Evolutionary conservation across 306 rosid species (phyloP).

Genomic region (Gastrolobium bilobum): DNA sequence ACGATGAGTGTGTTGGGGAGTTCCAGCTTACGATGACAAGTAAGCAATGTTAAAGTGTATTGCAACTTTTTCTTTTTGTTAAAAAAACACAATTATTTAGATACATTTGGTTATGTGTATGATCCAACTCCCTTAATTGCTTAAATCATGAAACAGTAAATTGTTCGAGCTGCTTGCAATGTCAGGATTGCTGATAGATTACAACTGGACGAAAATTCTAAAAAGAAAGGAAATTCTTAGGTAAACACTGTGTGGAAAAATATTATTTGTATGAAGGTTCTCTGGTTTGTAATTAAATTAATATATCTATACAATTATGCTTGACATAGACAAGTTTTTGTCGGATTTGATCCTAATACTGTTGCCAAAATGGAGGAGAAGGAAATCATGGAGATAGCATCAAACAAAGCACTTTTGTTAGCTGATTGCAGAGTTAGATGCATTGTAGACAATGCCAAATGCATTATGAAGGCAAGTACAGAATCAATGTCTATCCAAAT

Average conservation of each 20-base stretch:
- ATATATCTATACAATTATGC: not conserved
- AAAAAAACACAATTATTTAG: not conserved
- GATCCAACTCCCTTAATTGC: not conserved
- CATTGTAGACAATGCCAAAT: slow-evolving; percentile 87
- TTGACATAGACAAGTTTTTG: slow-evolving; percentile 75
- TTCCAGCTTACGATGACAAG: slow-evolving; percentile 93
- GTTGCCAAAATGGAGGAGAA: slow-evolving; percentile 94
- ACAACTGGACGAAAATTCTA: slow-evolving; percentile 97
- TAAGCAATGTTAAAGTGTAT: slow-evolving; percentile 36
- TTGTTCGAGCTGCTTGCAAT: slow-evolving; percentile 96
- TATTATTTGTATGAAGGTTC: not conserved
- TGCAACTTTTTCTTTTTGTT: not conserved
- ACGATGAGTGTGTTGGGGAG: slow-evolving; percentile 99
- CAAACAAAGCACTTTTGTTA: slow-evolving; percentile 72
- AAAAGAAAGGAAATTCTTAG: slow-evolving; percentile 84
- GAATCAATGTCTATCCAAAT: not conserved
- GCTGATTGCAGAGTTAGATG: slow-evolving; percentile 83
- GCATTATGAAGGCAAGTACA: slow-evolving; percentile 81
- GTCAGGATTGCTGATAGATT: slow-evolving; percentile 95
- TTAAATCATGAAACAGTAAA: slow-evolving; percentile 63
- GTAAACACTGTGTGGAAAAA: slow-evolving; percentile 47
- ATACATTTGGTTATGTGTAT: not conserved
- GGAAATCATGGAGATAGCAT: slow-evolving; percentile 75
- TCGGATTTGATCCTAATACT: slow-evolving; percentile 73
- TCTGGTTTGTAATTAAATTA: slow-evolving; percentile 5